A percentile compares a stretch with the other conserved stretches of the same genome.
phyloP scores from a whole-genome alignment of 1,284 basidiomycete species.

The Golubevia pallescens region DNA sequence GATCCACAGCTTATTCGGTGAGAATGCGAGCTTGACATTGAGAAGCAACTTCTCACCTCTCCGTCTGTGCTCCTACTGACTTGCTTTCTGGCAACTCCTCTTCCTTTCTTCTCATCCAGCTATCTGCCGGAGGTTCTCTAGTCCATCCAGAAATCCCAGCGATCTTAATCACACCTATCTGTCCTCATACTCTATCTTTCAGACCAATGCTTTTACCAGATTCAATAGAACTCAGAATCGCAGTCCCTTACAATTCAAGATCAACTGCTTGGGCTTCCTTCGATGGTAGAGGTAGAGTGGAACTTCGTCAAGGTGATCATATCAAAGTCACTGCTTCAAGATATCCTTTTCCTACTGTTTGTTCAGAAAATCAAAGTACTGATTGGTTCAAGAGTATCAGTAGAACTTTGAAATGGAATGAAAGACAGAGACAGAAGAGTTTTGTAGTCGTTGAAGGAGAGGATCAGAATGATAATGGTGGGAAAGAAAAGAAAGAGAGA shows the following conservation, averaged over 20 bases:
- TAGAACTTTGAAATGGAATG: slow-evolving; percentile 84
- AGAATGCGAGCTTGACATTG: too few relatives aligned
- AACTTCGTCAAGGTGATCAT: slow-evolving; percentile 83
- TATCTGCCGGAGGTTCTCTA: slow-evolving; percentile 96
- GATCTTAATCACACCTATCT: slow-evolving; percentile 94
- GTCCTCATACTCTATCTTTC: slow-evolving; percentile 97
- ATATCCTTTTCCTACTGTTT: slow-evolving; percentile 98
- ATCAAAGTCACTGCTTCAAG: slow-evolving; percentile 98
- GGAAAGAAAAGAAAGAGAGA: slow-evolving; percentile 73
- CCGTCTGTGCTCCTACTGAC: not conserved
- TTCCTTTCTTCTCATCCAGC: slow-evolving; percentile 65
- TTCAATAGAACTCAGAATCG: slow-evolving; percentile 62
- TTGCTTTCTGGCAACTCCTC: not conserved
- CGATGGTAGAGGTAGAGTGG: slow-evolving; percentile 93
- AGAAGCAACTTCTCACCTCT: not conserved
- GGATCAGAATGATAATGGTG: slow-evolving; percentile 68
- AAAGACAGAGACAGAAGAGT: slow-evolving; percentile 58
- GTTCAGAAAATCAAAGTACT: slow-evolving; percentile 92
- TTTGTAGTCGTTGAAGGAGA: slow-evolving; percentile 75
- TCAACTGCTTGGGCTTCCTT: slow-evolving; percentile 99
- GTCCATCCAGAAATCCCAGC: slow-evolving; percentile 98
- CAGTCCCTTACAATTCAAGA: slow-evolving; percentile 80
- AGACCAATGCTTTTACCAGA: slow-evolving; percentile 77
- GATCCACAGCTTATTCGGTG: slow-evolving; percentile 85
- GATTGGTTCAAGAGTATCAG: slow-evolving; percentile 99